Evolutionary conservation across 805 yeast species (phyloP), one percentile per base, ranked within the genome.

Genomic region (Kluyveromyces starmeri): DNA sequence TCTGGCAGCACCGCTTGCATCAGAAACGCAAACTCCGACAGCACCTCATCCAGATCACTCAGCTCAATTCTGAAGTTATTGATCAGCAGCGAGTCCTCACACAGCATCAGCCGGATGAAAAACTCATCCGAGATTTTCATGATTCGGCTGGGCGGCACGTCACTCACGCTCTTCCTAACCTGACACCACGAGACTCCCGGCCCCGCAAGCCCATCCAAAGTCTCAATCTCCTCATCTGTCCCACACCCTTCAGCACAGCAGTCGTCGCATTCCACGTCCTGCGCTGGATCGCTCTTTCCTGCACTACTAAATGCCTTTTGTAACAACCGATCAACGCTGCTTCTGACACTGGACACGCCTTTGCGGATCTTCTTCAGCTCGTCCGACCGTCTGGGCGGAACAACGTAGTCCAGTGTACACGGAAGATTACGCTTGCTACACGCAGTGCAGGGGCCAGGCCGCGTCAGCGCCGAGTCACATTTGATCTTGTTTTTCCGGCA

Each of bases 401-500:
- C 61, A 10, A 77, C 73, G 13, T 69, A 61, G 42, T 75, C 83
- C 28, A 76, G 58, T 28, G 66, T 65, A 47, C 85, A 78, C 18
- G 58, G 55, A 14, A 70, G 45, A 12, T 71, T 71, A 39, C 68
- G 65, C 48, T 68, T 72, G 4, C 59, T 43, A 50, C 85, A 78
- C 20, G 71, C 65, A 3, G 76, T 52, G 46, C 85, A 78, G 0
- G 81, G 70, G 16, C 55, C 48, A 3, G 84, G 83, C 22, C 62
- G 54, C 11, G 73, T 68, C 16, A 49, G 48, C 10, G 56, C 42
- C 9, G 78, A 78, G 48, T 78, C 78, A 53, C 85, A 78, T 46
- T 69, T 74, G 12, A 78, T 75, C 51, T 78, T 78, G 45, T 75
- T 79, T 46, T 71, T 71, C 22, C 84, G 64, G 52, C 85, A 78